phyloP scores from a whole-genome alignment of 306 rosid species.

The Vigna mungo region DNA sequence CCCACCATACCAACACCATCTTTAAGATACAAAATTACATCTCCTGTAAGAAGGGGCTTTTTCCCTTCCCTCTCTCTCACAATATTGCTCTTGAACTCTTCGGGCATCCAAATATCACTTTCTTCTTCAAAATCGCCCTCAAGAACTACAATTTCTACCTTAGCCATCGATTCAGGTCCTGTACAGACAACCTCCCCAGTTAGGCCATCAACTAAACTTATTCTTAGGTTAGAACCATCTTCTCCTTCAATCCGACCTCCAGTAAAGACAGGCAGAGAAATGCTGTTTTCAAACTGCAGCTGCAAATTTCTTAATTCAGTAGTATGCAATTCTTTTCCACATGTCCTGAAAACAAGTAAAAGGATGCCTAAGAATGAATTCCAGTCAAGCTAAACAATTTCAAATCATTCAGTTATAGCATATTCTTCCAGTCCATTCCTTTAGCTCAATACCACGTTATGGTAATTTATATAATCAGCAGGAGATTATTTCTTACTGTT shows the following conservation, averaged over 20 bases:
- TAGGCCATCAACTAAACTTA: slow-evolving; percentile 69
- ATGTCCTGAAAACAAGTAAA: slow-evolving; percentile 62
- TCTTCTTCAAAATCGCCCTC: slow-evolving; percentile 99
- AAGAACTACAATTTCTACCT: slow-evolving; percentile 93
- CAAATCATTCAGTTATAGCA: slow-evolving; percentile 23
- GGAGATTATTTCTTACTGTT: slow-evolving; percentile 72
- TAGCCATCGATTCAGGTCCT: slow-evolving; percentile 84
- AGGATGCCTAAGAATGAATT: slow-evolving; percentile 35
- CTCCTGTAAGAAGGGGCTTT: slow-evolving; percentile 95
- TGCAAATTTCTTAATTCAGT: slow-evolving; percentile 68
- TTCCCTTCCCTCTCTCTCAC: slow-evolving; percentile 96
- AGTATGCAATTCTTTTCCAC: slow-evolving; percentile 64
- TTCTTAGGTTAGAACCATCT: slow-evolving; percentile 67
- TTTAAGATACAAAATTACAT: slow-evolving; percentile 73
- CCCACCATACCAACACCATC: slow-evolving; percentile 77
- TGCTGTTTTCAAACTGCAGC: slow-evolving; percentile 71
- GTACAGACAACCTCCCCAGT: slow-evolving; percentile 67
- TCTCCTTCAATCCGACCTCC: slow-evolving; percentile 98
- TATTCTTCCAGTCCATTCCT: slow-evolving; percentile 29
- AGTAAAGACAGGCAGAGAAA: slow-evolving; percentile 92
- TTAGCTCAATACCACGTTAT: slow-evolving; percentile 6
- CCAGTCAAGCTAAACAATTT: slow-evolving; percentile 28
- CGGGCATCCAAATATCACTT: slow-evolving; percentile 74
- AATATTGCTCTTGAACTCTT: slow-evolving; percentile 89
- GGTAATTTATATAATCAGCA: slow-evolving; percentile 31